Conservation (phyloP, 129 eudicot species). For the Calendula officinalis region DNA sequence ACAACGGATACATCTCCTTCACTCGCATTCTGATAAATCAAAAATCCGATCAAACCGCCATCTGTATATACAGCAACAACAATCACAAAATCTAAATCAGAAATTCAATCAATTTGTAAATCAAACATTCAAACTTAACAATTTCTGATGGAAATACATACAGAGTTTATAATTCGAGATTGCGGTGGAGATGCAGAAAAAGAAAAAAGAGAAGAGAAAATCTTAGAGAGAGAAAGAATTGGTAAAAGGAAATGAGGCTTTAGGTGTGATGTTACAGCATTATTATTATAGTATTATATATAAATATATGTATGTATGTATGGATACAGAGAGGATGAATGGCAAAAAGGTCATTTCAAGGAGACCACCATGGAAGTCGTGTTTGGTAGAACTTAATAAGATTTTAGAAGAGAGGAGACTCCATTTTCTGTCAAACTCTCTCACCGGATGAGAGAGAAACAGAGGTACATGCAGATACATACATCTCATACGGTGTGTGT, state of each 20-base stretch:
- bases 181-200: conserved; percentile 17
- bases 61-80: conserved; percentile 12
- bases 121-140: not conserved
- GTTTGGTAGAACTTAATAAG: conserved; percentile 19
- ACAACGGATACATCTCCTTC: conserved; percentile 75
- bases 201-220: not conserved
- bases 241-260: not conserved
- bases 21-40: conserved; percentile 56
- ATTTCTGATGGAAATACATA: conserved; percentile 3
- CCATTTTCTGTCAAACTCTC: conserved; percentile 35
- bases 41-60: conserved; percentile 26
- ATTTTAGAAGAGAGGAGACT: conserved; percentile 19
- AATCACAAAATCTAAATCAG: not conserved
- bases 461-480: conserved; percentile 38
- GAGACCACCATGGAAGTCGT: conserved; percentile 25
- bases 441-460: conserved; percentile 25
- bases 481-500: not conserved
- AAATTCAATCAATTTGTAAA: not conserved
- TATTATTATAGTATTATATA: conserved; percentile 14
- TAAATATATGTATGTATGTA: not conserved
- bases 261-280: conserved; percentile 6
- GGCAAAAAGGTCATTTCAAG: conserved; percentile 28
- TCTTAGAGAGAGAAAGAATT: conserved; percentile 23
- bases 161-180: conserved; percentile 9
- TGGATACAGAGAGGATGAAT: conserved; percentile 35